Evolutionary conservation across 1,284 basidiomycete species (phyloP), one percentile per base, ranked within the genome.

Genomic region (Fomitiporia mediterranea): DNA sequence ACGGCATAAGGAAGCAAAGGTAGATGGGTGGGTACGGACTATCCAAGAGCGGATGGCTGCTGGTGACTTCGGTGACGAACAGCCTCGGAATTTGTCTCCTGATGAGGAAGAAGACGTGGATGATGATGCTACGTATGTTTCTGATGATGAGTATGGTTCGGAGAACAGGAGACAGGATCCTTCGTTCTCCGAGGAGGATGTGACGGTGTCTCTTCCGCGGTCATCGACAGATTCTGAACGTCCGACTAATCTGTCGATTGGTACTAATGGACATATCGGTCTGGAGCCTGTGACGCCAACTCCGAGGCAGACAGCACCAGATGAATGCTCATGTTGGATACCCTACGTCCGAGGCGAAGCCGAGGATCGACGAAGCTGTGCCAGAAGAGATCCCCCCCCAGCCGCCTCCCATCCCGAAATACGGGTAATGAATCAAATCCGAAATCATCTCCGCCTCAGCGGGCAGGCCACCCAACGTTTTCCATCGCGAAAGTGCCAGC

Each of bases 1-100:
- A 64, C 73, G 79, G 61, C 82, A 84, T 63, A 91, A 88, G 66
- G 80, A 80, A 42, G 74, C 75, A 51, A 91, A 90, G 66, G 90
- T 94, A 3, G 86, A 92, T 66, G 79, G 81, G 7, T 92, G 90
- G 86, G 83, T 94, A 56, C 79, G 81, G 61, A 81, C 78, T 19
- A 88, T 91, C 19, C 80, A 82, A 62, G 77, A 83, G 58, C 77
- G 85, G 30, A 72, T 83, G 68, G 79, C 74, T 3, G 76, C 75
- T 21, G 83, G 83, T 0, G 81, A 84, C 60, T 83, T 82, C 66
- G 75, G 73, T 1, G 69, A 81, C 49, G 83, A 82, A 54, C 73
- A 68, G 17, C 74, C 79, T 17, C n/a, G n/a, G n/a, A n/a, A n/a
- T n/a, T n/a, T n/a, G n/a, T n/a, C n/a, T n/a, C n/a, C n/a, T n/a